Base-by-base conservation (phyloP, 805 yeast genomes). In the Wickerhamomyces chaumierensis region DNA sequence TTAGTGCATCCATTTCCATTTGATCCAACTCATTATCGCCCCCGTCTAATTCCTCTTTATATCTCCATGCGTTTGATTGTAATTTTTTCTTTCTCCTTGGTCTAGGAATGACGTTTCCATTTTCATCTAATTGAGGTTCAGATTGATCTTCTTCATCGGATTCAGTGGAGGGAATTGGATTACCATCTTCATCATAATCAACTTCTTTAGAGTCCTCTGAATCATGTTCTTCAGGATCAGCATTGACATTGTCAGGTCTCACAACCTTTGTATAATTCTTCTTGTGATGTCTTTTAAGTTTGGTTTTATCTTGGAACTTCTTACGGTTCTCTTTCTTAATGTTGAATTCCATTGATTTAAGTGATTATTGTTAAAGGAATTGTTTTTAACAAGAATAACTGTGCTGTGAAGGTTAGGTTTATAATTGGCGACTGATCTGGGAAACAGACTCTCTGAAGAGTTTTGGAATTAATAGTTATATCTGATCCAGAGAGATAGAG, bases 281-380 rank as follows among this genome's bases (percentile, higher is more conserved):
- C 58, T 63, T 36, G 47, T 65, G 69, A 17, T 53, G 58, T 4
- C 61, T 48, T 39, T 65, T 65, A 12, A 62, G 53, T 37, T 55
- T 57, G 23, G 60, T 55, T 42, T 62, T 64, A 39, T 65, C 69
- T 39, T 58, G 64, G 41, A 62, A 65, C 48, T 60, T 62, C 55
- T 60, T 63, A 11, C 69, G 49, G 42, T 64, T 64, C 43, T 63
- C 69, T 31, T 53, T 47, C 51, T 65, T 65, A 23, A 61, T 36
- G 33, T 51, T 44, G 42, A 42, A 52, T 4, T 52, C 53, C 56
- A 54, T 54, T 17, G n/a, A 9, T n/a, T n/a, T n/a, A n/a, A n/a
- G n/a, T n/a, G n/a, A n/a, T n/a, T n/a, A n/a, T n/a, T n/a, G n/a
- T n/a, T n/a, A n/a, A n/a, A n/a, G n/a, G n/a, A n/a, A n/a, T n/a